Evolutionary conservation across 2,329 filamentous ascomycete genomes (phyloP).

Genomic region (Penicillium sp.): DNA sequence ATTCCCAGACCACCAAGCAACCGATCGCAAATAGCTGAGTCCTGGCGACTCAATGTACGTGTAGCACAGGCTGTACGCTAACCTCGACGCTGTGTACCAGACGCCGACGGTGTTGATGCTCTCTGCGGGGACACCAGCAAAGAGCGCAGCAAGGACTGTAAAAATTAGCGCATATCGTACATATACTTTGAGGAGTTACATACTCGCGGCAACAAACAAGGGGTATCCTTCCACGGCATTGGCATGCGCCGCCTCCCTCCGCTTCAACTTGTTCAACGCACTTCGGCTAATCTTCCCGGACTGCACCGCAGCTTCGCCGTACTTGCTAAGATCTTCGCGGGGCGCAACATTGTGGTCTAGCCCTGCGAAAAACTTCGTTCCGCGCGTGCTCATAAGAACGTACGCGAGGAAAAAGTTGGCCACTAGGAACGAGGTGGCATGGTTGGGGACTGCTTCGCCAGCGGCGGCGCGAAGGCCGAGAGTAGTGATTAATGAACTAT

Average conservation of each 20-base stretch:
- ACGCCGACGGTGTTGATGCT: constrained; percentile 43
- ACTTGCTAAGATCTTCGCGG: constrained; percentile 42
- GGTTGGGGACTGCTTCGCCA: constrained; percentile 23
- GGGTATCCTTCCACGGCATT: constrained; percentile 41
- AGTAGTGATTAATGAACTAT: constrained; percentile 25
- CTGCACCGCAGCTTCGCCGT: constrained; percentile 40
- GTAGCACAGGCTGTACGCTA: constrained; percentile 41
- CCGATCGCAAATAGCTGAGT: constrained; percentile 40
- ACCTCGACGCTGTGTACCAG: constrained; percentile 41
- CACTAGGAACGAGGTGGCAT: constrained; percentile 39
- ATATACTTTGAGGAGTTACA: constrained; percentile 9
- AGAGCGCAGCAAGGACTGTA: constrained; percentile 39
- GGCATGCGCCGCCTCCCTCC: constrained; percentile 41
- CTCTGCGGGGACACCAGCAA: constrained; percentile 38
- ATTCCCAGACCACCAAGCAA: constrained; percentile 46
- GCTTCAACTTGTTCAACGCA: constrained; percentile 41
- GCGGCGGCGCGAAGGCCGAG: constrained; percentile 28
- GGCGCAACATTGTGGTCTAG: constrained; percentile 47
- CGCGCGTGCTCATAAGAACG: constrained; percentile 40
- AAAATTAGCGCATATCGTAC: not conserved
- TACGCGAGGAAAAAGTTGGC: constrained; percentile 48
- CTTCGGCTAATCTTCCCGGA: constrained; percentile 41
- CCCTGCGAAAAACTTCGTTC: constrained; percentile 34
- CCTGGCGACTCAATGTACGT: constrained; percentile 34
- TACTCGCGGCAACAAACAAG: constrained; percentile 42